Base-by-base conservation (phyloP, 129 eudicot genomes). In the Oenanthe sinensis region DNA sequence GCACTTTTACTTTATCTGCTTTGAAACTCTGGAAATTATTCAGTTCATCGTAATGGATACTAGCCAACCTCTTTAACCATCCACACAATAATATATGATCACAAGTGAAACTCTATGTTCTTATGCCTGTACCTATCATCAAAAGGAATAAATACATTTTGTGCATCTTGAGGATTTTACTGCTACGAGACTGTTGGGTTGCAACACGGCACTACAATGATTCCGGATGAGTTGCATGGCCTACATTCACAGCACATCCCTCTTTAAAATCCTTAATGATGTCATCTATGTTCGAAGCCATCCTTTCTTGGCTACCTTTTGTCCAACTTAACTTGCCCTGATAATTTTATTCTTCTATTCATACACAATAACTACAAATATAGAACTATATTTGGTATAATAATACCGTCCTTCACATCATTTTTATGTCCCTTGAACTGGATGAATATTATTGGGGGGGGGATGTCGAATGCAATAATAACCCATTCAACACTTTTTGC, bases 1-100 rank as follows among this genome's bases (percentile, higher is more conserved):
- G 28, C 39, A 39, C 37, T 77, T 77, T 69, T 20, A 19, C 30
- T 45, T 71, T 62, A 6, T 58, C 49, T 80, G 33, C 77, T 50
- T 52, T 44, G 16, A 52, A 10, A 67, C 7, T 72, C 52, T 4
- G 22, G 15, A 45, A 30, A 20, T 63, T 12, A 47, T 10, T 42
- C 28, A 72, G 6, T 42, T 44, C 30, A 26, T 67, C 72, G 7
- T 65, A 8, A 28, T 13, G 10, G 39, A 67, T 67, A 33, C 9
- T 13, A 67, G 72, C 72, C 72, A 67, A 14, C 72, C 19, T 4
- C 42, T 15, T 30, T 14, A 30, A 30, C 40, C 42, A 67, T 67
- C 20, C 71, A 4, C 40, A 65, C 13, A 26, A 15, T 26, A 20
- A 17, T 67, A 30, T 30, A 4, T 30, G 22, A 30, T 26, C 22